Evolutionary conservation across 2,329 filamentous ascomycete species (phyloP).

Genomic region (Aspergillus sp.): DNA sequence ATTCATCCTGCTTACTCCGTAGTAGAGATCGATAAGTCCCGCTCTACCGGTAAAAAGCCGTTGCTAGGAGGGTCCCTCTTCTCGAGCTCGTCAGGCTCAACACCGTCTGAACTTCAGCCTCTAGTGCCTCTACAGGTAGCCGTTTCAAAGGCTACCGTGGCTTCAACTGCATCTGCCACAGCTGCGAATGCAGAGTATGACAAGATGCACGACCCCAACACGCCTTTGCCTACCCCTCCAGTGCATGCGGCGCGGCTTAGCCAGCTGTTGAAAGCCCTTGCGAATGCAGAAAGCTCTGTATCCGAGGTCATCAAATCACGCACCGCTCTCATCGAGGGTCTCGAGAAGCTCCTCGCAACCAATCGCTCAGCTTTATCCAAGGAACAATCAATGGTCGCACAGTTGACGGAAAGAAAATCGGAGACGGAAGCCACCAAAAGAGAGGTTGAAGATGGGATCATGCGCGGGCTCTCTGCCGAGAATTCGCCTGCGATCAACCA

Average conservation of each 20-base stretch:
- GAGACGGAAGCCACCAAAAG: conserved; percentile 80
- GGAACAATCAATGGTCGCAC: conserved; percentile 67
- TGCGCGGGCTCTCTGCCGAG: conserved; percentile 73
- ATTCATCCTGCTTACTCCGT: conserved; percentile 10
- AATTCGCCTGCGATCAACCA: conserved; percentile 52
- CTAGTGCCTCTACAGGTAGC: conserved; percentile 74
- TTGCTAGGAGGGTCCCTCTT: conserved; percentile 71
- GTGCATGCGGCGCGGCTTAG: conserved; percentile 90
- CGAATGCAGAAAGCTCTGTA: conserved; percentile 84
- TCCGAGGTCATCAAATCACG: conserved; percentile 87
- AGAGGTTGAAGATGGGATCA: conserved; percentile 87
- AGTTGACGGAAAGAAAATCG: conserved; percentile 66
- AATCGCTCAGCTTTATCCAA: conserved; percentile 69
- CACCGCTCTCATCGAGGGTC: conserved; percentile 70
- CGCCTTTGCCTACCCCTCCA: conserved; percentile 73
- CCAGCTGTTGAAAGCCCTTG: conserved; percentile 83
- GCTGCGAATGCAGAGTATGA: conserved; percentile 79
- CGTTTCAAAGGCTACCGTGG: conserved; percentile 70
- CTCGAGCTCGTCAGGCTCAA: conserved; percentile 55
- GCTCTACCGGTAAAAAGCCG: conserved; percentile 55
- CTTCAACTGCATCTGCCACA: conserved; percentile 66
- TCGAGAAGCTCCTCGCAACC: conserved; percentile 78
- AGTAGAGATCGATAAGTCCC: conserved; percentile 58
- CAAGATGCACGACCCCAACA: conserved; percentile 73
- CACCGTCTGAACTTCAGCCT: conserved; percentile 75